Conservation (phyloP, 371 early-diverging fungal genomes). For the Lichtheimia ramosa region DNA sequence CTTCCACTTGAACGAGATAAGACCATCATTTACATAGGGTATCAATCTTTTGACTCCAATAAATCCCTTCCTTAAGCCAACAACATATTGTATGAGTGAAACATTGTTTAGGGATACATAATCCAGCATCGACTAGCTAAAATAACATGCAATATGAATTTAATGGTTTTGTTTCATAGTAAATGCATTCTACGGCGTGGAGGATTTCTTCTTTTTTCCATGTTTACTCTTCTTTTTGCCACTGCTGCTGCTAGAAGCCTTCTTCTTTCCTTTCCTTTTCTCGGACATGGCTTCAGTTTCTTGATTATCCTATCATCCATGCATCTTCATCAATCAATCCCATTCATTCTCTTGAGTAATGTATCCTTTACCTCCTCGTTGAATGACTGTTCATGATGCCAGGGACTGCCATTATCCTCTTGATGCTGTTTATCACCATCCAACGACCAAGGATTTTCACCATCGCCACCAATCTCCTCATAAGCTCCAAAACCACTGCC, state of each 20-base stretch:
- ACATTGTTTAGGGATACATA: too few species aligned
- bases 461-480: slow-evolving; percentile 23
- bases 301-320: background rate
- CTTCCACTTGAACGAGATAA: too few species aligned
- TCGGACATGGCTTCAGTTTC: slow-evolving; percentile 1
- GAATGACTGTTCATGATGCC: background rate
- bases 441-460: slow-evolving; percentile 18
- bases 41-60: too few species aligned
- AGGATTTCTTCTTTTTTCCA: slow-evolving; percentile 6
- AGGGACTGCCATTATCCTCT: background rate
- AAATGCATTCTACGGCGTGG: too few species aligned
- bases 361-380: background rate
- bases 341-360: background rate
- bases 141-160: too few species aligned
- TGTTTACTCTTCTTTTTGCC: slow-evolving; percentile 2
- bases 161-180: too few species aligned
- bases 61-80: too few species aligned
- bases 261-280: slow-evolving; percentile 5
- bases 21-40: too few species aligned
- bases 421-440: slow-evolving; percentile 6
- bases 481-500: slow-evolving; percentile 19
- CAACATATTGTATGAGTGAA: too few species aligned
- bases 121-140: too few species aligned
- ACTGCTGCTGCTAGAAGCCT: background rate
- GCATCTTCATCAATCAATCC: background rate